Conservation (phyloP, 164 flowering plant species). For the Vitis riparia region DNA sequence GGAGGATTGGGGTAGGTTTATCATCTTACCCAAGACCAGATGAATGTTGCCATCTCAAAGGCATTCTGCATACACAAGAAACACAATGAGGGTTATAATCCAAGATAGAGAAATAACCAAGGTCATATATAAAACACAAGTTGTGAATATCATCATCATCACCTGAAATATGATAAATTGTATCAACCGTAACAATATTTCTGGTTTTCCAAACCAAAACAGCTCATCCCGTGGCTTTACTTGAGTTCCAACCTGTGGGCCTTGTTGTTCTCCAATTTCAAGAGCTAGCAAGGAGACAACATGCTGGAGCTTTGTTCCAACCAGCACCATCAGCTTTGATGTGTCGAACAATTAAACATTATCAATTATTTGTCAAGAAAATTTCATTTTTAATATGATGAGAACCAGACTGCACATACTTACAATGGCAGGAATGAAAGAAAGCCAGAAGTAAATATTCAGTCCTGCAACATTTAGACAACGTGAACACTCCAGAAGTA, state of each 20-base stretch:
- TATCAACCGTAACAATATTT: slow-evolving; percentile 65
- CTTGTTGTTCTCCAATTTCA: slow-evolving; percentile 64
- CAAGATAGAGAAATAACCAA: not conserved
- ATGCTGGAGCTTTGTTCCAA: slow-evolving; percentile 95
- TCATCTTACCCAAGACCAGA: slow-evolving; percentile 84
- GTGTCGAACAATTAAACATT: slow-evolving; percentile 6
- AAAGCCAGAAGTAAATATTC: slow-evolving; percentile 93
- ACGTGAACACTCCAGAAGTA: not conserved
- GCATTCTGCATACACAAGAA: slow-evolving; percentile 70
- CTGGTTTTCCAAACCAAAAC: slow-evolving; percentile 94
- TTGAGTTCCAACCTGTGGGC: slow-evolving; percentile 46
- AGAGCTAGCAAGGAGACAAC: slow-evolving; percentile 88
- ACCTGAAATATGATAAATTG: slow-evolving; percentile 98
- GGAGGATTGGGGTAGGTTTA: not conserved
- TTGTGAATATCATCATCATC: not conserved
- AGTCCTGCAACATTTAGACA: slow-evolving; percentile 56
- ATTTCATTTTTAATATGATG: not conserved
- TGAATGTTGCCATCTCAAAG: slow-evolving; percentile 94
- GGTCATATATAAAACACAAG: not conserved
- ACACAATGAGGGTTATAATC: slow-evolving; percentile 2
- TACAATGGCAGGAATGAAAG: slow-evolving; percentile 91
- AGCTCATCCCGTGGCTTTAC: slow-evolving; percentile 87
- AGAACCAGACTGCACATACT: slow-evolving; percentile 23
- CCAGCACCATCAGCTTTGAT: slow-evolving; percentile 77
- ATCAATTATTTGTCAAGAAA: not conserved